Evolutionary conservation across 1,139 yeast genomes (phyloP).

Genomic region (Candida glucosophila): DNA sequence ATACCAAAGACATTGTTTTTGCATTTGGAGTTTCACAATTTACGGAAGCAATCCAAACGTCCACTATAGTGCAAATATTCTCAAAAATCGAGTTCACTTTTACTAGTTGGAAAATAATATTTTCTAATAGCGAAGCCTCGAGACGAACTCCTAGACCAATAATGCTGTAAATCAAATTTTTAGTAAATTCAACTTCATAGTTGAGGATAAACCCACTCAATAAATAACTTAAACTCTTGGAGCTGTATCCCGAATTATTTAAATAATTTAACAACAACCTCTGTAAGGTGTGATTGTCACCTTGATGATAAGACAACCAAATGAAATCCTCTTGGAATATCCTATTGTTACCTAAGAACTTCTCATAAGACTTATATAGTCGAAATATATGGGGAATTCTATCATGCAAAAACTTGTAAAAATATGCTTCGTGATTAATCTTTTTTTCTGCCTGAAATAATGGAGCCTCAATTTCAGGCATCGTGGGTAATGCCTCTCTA

Average conservation of each 20-base stretch:
- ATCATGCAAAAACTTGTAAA: conserved; percentile 8
- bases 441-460: conserved; percentile 6
- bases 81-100: conserved; percentile 26
- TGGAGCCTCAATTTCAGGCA: conserved; percentile 12
- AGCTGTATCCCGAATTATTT: conserved; percentile 10
- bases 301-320: conserved; percentile 27
- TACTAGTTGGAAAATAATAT: conserved; percentile 17
- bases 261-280: conserved; percentile 13
- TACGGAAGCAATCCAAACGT: conserved; percentile 20
- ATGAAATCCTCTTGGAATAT: conserved; percentile 17
- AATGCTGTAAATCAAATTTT: conserved; percentile 14
- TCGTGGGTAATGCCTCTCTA: conserved; percentile 1
- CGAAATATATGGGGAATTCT: conserved; percentile 13
- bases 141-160: conserved; percentile 12
- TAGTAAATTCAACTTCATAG: conserved; percentile 26
- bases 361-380: conserved; percentile 13
- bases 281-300: conserved; percentile 17
- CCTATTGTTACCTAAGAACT: conserved; percentile 5
- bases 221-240: conserved; percentile 20
- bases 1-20: conserved; percentile 17
- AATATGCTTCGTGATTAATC: conserved; percentile 8
- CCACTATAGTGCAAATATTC: conserved; percentile 15
- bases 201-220: conserved; percentile 22
- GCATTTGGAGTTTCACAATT: conserved; percentile 18
- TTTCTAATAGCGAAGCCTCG: conserved; percentile 19